phyloP scores from a whole-genome alignment of 306 rosid genomes.

The Inga laurina region DNA sequence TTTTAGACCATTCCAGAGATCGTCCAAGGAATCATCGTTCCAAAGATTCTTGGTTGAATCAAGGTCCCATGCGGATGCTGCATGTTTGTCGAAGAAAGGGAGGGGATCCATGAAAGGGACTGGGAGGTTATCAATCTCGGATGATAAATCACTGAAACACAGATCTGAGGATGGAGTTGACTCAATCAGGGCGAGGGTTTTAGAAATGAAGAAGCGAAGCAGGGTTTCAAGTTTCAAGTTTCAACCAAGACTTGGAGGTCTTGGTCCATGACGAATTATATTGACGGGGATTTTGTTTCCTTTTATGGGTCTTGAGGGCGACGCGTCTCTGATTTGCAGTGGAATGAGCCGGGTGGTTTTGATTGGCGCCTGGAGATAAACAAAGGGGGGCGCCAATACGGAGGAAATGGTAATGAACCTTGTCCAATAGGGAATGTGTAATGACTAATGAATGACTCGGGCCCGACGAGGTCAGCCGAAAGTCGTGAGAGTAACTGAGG shows the following conservation, averaged over 20 bases:
- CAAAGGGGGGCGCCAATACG: not conserved
- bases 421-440: not conserved
- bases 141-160: conserved; percentile 32
- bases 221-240: not conserved
- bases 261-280: not conserved
- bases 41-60: conserved; percentile 38
- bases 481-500: not conserved
- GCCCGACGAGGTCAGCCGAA: not conserved
- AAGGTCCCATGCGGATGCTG: conserved; percentile 50
- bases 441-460: not conserved
- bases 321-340: too few relatives aligned
- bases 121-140: conserved; percentile 48
- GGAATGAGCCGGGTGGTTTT: not conserved
- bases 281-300: too few relatives aligned
- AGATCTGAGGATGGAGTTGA: conserved; percentile 22
- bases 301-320: too few relatives aligned
- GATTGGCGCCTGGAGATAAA: not conserved
- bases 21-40: conserved; percentile 55
- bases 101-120: conserved; percentile 66
- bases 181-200: conserved; percentile 50
- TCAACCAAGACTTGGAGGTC: not conserved
- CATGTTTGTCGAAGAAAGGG: conserved; percentile 41
- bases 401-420: not conserved
- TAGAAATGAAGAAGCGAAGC: not conserved
- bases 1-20: conserved; percentile 56